phyloP scores from a whole-genome alignment of 768 basidiomycete genomes.

The Leccinum sublutescens region DNA sequence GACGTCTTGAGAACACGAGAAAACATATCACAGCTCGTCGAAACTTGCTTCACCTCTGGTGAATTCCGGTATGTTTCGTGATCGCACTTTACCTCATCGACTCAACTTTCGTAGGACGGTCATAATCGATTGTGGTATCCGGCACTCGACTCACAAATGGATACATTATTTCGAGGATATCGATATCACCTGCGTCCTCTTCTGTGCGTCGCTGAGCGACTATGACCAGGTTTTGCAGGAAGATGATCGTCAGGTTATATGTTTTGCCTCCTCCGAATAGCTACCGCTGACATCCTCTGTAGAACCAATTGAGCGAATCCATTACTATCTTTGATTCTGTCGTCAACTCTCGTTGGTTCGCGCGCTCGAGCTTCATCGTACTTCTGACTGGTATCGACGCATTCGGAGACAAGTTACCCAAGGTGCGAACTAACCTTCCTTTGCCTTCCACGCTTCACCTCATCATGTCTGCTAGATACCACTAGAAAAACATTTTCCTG shows the following conservation, averaged over 20 bases:
- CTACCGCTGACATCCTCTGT: background rate
- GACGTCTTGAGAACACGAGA: slow-evolving; percentile 1
- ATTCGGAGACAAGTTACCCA: slow-evolving; percentile 3
- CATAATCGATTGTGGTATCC: background rate
- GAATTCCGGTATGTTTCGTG: background rate
- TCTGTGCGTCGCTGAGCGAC: background rate
- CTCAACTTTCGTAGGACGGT: background rate
- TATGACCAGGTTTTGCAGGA: background rate
- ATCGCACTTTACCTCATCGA: background rate
- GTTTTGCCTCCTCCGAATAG: background rate
- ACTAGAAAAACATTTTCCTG: background rate
- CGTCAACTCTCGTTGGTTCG: background rate
- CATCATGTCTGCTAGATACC: slow-evolving; percentile 1
- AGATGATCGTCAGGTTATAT: background rate
- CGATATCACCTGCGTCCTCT: background rate
- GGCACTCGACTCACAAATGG: background rate
- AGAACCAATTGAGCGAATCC: background rate
- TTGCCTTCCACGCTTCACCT: background rate
- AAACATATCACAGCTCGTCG: background rate
- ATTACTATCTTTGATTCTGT: background rate
- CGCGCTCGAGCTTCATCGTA: background rate
- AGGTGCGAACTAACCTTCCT: background rate
- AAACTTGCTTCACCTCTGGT: slow-evolving; percentile 1
- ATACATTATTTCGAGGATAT: background rate
- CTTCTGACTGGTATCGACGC: background rate